These are phyloP conservation scores for Talaromyces verruculosus DNA, from an alignment of 2,329 filamentous ascomycete genomes.

Conservation along the genomic window DNA sequence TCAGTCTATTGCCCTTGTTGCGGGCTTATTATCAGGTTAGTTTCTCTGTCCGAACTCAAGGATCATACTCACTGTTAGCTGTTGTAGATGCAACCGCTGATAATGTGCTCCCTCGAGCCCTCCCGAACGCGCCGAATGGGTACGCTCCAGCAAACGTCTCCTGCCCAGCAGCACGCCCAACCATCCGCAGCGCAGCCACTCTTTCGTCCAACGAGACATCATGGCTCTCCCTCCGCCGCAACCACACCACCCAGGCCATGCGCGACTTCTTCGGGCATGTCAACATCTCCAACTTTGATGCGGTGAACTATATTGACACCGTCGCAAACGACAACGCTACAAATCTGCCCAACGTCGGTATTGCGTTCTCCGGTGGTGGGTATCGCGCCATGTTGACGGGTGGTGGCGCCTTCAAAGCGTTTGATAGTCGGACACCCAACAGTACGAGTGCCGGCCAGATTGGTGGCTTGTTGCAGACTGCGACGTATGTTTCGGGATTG, in stretches of 20 bases:
- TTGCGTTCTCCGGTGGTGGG: constrained; percentile 80
- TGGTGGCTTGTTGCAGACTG: constrained; percentile 75
- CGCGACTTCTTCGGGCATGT: constrained; percentile 67
- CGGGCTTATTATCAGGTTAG: constrained; percentile 17
- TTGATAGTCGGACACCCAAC: constrained; percentile 69
- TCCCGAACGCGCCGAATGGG: constrained; percentile 61
- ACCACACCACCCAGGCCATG: constrained; percentile 74
- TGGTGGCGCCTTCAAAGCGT: constrained; percentile 75
- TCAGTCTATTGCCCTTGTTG: constrained; percentile 11
- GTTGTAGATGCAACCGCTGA: background rate
- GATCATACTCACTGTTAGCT: background rate
- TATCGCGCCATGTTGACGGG: constrained; percentile 85
- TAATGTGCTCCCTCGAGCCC: constrained; percentile 37
- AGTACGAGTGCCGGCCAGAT: constrained; percentile 65
- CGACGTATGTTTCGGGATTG: constrained; percentile 77
- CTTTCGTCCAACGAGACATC: constrained; percentile 69
- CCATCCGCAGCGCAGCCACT: constrained; percentile 61
- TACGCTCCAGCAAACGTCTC: constrained; percentile 69
- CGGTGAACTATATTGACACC: constrained; percentile 64
- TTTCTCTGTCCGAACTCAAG: background rate
- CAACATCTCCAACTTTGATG: constrained; percentile 73
- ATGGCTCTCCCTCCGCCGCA: constrained; percentile 72
- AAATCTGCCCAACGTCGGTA: constrained; percentile 66
- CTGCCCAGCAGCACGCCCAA: constrained; percentile 70
- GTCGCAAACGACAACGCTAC: constrained; percentile 54